These are phyloP conservation scores for Adansonia gregorii DNA, from an alignment of 441 rosid genomes.

Conservation along the genomic window DNA sequence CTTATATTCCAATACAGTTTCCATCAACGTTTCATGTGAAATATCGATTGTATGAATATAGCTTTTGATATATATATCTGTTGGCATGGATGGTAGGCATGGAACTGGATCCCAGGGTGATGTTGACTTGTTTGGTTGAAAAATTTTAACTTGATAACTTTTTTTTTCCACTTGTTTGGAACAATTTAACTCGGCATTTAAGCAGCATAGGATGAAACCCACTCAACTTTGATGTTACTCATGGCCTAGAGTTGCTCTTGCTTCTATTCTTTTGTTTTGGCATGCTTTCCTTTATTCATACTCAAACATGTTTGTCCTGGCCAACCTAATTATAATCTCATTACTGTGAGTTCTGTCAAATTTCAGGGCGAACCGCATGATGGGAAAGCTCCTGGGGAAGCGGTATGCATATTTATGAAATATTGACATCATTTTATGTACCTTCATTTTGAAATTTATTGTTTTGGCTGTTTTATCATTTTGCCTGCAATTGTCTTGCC, in stretches of 20 bases:
- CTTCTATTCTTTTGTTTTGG: conserved; percentile 7
- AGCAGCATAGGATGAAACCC: neutral
- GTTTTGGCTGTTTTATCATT: neutral
- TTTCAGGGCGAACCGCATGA: conserved; percentile 55
- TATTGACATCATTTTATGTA: neutral
- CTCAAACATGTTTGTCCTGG: conserved; percentile 4
- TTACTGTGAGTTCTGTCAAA: conserved; percentile 23
- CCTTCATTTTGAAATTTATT: neutral
- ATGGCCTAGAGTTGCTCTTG: neutral
- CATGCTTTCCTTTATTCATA: neutral
- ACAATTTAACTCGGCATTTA: neutral
- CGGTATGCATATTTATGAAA: conserved; percentile 44
- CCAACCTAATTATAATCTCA: conserved; percentile 20
- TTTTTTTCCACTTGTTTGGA: neutral
- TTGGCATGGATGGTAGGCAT: neutral
- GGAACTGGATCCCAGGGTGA: neutral
- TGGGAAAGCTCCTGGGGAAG: conserved; percentile 74
- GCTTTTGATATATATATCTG: neutral
- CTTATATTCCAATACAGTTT: neutral
- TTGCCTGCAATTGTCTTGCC: neutral
- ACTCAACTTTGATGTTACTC: neutral
- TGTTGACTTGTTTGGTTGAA: neutral
- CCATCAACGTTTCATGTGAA: neutral
- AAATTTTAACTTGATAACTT: neutral
- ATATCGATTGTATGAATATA: neutral